Conservation (phyloP, 2,329 filamentous ascomycete species). For the Dothistroma pini region DNA sequence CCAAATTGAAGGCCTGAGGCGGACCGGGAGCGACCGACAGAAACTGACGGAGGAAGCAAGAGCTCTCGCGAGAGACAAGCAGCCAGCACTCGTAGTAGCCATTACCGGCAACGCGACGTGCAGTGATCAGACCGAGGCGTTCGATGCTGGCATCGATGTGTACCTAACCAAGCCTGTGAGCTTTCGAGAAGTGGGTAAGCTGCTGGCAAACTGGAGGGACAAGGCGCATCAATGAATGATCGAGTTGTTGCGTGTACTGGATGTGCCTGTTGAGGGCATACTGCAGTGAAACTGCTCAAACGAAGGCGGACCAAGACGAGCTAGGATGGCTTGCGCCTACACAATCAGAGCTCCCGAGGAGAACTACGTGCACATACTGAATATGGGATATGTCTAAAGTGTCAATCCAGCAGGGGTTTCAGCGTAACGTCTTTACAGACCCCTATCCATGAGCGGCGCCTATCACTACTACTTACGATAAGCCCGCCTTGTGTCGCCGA, state of each 20-base stretch:
- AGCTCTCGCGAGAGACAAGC: neutral
- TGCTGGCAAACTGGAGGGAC: constrained; percentile 20
- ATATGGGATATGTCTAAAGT: too few species aligned
- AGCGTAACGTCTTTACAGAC: too few species aligned
- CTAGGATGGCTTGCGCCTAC: too few species aligned
- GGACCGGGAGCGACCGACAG: neutral
- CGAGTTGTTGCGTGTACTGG: neutral
- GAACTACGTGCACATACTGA: too few species aligned
- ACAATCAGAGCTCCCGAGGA: too few species aligned
- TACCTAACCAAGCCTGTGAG: constrained; percentile 35
- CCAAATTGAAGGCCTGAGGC: constrained; percentile 23
- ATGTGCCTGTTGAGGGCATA: too few species aligned
- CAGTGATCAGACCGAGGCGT: constrained; percentile 28
- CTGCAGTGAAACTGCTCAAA: too few species aligned
- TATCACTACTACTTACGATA: too few species aligned
- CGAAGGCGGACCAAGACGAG: too few species aligned
- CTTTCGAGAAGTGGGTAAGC: constrained; percentile 26
- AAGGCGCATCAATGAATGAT: neutral
- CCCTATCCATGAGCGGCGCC: neutral
- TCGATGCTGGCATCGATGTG: constrained; percentile 30
- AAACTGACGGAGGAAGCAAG: neutral
- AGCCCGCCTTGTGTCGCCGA: too few species aligned
- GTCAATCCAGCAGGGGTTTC: too few species aligned
- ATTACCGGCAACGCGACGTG: constrained; percentile 33
- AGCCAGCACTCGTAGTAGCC: constrained; percentile 27